These are phyloP conservation scores for Psilocybe azurescens DNA, from an alignment of 768 basidiomycete genomes.

Conservation along the genomic window DNA sequence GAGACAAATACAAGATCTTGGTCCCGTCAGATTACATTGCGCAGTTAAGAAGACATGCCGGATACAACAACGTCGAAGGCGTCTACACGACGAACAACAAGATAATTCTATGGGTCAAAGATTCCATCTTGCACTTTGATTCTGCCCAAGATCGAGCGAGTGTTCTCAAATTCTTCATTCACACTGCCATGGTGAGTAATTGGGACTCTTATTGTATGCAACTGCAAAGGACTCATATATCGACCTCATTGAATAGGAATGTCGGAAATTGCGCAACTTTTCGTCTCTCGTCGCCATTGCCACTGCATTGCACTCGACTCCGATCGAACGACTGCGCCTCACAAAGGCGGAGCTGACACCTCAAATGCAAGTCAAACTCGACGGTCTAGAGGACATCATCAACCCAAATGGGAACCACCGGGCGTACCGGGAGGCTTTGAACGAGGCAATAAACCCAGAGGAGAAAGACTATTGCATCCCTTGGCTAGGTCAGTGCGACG, in stretches of 20 bases:
- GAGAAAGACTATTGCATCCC: conserved; percentile 38
- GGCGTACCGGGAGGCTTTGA: conserved; percentile 40
- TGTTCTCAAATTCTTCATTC: conserved; percentile 49
- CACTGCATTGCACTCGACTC: conserved; percentile 44
- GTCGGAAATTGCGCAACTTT: conserved; percentile 47
- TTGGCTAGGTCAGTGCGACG: conserved; percentile 40
- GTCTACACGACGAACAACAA: conserved; percentile 42
- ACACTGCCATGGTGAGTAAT: conserved; percentile 41
- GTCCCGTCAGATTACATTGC: conserved; percentile 47
- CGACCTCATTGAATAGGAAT: conserved; percentile 38
- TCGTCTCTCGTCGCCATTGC: conserved; percentile 47
- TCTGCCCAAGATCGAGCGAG: conserved; percentile 39
- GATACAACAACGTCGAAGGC: conserved; percentile 37
- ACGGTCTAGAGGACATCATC: conserved; percentile 38
- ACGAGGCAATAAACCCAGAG: conserved; percentile 25
- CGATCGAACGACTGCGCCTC: conserved; percentile 38
- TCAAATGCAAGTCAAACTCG: conserved; percentile 31
- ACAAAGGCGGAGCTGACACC: conserved; percentile 38
- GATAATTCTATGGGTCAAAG: conserved; percentile 44
- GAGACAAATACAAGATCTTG: conserved; percentile 43
- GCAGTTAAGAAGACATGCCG: conserved; percentile 36
- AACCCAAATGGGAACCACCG: conserved; percentile 38
- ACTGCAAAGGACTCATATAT: background rate
- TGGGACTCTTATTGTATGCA: background rate
- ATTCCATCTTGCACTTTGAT: conserved; percentile 45